These are phyloP conservation scores for Mikania micrantha DNA, from an alignment of 129 eudicot genomes.

Conservation along the genomic window DNA sequence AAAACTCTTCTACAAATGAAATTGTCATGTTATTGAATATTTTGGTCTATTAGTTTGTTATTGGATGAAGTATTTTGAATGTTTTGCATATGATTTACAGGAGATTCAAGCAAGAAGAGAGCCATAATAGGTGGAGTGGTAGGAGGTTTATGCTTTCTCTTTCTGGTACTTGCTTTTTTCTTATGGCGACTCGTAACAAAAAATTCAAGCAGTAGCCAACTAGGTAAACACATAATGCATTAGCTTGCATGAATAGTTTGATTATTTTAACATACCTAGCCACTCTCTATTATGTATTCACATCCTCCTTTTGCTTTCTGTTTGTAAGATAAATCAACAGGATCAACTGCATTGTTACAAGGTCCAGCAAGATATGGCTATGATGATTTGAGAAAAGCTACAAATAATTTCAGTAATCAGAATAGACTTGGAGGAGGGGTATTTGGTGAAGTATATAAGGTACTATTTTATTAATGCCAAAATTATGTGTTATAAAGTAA, in stretches of 20 bases:
- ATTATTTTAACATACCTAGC: neutral
- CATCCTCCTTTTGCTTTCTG: neutral
- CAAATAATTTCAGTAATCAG: constrained; percentile 40
- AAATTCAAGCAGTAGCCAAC: constrained; percentile 11
- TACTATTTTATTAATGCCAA: neutral
- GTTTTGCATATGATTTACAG: constrained; percentile 13
- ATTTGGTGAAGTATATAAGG: constrained; percentile 50
- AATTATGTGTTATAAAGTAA: neutral
- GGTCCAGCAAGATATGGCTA: constrained; percentile 39
- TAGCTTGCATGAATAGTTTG: neutral
- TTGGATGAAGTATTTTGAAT: neutral
- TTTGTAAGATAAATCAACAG: constrained; percentile 38
- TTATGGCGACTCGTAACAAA: constrained; percentile 24
- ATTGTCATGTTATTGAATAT: neutral
- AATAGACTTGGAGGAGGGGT: constrained; percentile 58
- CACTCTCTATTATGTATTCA: neutral
- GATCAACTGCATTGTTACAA: constrained; percentile 49
- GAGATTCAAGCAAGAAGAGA: constrained; percentile 36
- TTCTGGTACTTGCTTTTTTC: constrained; percentile 22
- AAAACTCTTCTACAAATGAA: neutral
- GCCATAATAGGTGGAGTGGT: constrained; percentile 36
- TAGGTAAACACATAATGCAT: constrained; percentile 33
- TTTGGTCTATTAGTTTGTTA: neutral
- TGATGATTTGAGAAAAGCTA: constrained; percentile 28
- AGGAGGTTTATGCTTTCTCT: constrained; percentile 43